Evolutionary conservation across 805 yeast genomes (phyloP).

Genomic region (Ogataea zsoltii): DNA sequence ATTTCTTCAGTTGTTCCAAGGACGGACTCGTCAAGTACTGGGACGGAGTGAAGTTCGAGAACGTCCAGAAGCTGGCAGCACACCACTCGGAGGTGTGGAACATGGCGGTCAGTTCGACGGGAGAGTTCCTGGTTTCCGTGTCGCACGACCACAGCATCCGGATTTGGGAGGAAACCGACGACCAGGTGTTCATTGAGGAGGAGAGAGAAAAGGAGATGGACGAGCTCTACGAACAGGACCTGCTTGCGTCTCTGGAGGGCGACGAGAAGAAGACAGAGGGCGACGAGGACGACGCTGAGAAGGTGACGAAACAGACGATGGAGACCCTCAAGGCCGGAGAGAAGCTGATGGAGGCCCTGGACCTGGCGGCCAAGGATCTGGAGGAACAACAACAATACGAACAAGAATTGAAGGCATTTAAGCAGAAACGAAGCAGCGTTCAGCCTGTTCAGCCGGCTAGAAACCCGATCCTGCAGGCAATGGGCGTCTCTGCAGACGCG

Average conservation of each 20-base stretch:
- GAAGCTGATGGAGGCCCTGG: conserved; percentile 86
- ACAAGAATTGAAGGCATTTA: conserved; percentile 36
- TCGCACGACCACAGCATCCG: conserved; percentile 94
- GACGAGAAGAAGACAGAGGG: conserved; percentile 37
- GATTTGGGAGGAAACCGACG: conserved; percentile 92
- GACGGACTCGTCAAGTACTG: conserved; percentile 91
- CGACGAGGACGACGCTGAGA: conserved; percentile 54
- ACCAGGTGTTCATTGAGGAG: conserved; percentile 95
- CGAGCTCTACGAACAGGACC: conserved; percentile 81
- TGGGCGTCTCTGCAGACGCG: conserved; percentile 68
- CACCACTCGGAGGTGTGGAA: conserved; percentile 97
- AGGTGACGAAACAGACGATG: conserved; percentile 78
- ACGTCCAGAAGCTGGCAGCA: conserved; percentile 80
- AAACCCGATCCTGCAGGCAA: conserved; percentile 73
- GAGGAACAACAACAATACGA: conserved; percentile 55
- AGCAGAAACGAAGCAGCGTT: conserved; percentile 44
- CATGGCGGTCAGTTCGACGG: conserved; percentile 71
- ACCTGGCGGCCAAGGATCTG: conserved; percentile 73
- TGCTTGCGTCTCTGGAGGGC: conserved; percentile 70
- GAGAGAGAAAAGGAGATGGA: conserved; percentile 96
- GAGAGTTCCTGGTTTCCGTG: conserved; percentile 71
- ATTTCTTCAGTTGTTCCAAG: conserved; percentile 87
- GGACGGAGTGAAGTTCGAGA: conserved; percentile 98
- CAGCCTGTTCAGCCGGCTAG: conserved; percentile 62
- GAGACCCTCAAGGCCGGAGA: conserved; percentile 96